Conservation (phyloP, 2,329 filamentous ascomycete species). For the Diaporthe destruens region DNA sequence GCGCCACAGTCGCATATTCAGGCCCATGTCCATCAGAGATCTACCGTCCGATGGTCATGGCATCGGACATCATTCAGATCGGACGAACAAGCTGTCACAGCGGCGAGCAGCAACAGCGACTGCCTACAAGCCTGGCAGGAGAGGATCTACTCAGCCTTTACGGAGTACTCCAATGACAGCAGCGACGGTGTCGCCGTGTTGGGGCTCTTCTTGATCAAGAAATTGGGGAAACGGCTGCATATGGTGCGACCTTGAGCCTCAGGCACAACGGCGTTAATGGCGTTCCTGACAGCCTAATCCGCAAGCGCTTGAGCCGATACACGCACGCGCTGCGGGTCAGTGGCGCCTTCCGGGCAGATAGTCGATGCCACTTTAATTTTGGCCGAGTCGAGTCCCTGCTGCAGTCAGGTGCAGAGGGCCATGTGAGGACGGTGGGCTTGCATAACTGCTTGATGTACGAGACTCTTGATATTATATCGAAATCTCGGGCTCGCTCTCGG, state of each 20-base stretch:
- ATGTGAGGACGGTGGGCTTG: neutral
- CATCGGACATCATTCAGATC: constrained; percentile 27
- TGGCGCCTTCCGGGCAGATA: neutral
- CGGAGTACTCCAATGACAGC: neutral
- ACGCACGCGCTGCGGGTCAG: constrained; percentile 4
- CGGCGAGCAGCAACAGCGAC: neutral
- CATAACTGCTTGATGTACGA: neutral
- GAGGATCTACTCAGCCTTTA: neutral
- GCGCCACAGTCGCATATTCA: neutral
- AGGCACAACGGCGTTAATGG: constrained; percentile 14
- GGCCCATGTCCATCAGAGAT: constrained; percentile 6
- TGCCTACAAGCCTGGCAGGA: neutral
- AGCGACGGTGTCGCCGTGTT: neutral
- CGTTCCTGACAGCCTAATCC: constrained; percentile 14
- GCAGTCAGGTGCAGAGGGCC: neutral
- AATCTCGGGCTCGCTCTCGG: constrained; percentile 10
- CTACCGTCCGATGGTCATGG: constrained; percentile 7
- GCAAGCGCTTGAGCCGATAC: constrained; percentile 7
- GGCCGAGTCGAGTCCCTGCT: neutral
- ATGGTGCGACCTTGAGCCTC: constrained; percentile 20
- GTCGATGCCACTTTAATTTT: constrained; percentile 1
- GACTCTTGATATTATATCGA: neutral
- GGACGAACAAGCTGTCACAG: constrained; percentile 19
- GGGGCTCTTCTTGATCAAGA: constrained; percentile 5
- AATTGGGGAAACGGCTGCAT: neutral